phyloP scores from a whole-genome alignment of 495 filamentous ascomycete genomes.

The Oidiodendron maius region DNA sequence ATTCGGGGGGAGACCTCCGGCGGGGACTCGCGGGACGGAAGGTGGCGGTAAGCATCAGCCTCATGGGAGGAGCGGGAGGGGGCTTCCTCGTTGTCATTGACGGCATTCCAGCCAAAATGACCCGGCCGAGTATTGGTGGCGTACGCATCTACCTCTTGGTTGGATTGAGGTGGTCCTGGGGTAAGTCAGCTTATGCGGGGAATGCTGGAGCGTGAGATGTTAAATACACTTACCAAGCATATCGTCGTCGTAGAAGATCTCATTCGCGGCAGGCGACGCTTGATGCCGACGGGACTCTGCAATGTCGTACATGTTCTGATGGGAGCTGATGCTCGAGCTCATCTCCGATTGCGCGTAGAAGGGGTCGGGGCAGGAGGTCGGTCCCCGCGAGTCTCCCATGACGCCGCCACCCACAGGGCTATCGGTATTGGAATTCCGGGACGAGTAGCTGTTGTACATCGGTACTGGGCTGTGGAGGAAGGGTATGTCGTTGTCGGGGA shows the following conservation, averaged over 20 bases:
- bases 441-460: constrained; percentile 44
- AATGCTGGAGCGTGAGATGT: background rate
- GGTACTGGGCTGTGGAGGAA: constrained; percentile 46
- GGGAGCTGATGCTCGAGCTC: constrained; percentile 27
- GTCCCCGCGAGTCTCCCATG: constrained; percentile 41
- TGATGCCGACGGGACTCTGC: constrained; percentile 24
- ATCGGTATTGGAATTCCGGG: constrained; percentile 38
- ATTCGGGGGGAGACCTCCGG: constrained; percentile 49
- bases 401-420: constrained; percentile 41
- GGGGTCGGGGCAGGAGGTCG: constrained; percentile 41
- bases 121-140: constrained; percentile 21
- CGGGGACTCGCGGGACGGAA: constrained; percentile 11
- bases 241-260: constrained; percentile 37
- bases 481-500: constrained; percentile 41
- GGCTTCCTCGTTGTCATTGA: constrained; percentile 20
- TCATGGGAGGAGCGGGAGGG: constrained; percentile 16
- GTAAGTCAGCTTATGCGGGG: background rate
- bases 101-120: constrained; percentile 21
- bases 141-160: constrained; percentile 19
- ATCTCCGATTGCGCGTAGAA: constrained; percentile 26
- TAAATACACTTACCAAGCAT: constrained; percentile 32
- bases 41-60: constrained; percentile 18
- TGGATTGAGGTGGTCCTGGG: constrained; percentile 2
- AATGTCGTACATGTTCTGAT: constrained; percentile 25
- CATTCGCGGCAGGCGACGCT: constrained; percentile 25